These are phyloP conservation scores for Vairimorpha apis DNA, from an alignment of 371 early-diverging fungal genomes.

Conservation along the genomic window DNA sequence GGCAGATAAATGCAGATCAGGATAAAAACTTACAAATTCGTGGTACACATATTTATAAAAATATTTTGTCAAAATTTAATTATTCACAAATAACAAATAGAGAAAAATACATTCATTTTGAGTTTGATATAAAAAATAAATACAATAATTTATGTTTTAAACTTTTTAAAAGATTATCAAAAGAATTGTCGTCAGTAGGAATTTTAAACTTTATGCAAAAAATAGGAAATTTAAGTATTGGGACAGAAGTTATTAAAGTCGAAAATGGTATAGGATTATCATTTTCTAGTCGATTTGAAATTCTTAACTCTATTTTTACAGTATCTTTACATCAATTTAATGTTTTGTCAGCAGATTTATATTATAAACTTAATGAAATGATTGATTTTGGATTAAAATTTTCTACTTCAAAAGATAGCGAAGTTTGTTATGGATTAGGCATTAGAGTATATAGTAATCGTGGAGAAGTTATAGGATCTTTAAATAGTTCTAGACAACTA, in stretches of 20 bases:
- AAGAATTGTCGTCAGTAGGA: constrained; percentile 39
- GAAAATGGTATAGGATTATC: constrained; percentile 32
- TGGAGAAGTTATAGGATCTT: constrained; percentile 27
- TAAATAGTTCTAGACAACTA: constrained; percentile 21
- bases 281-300: constrained; percentile 36
- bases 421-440: constrained; percentile 23
- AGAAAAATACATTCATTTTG: constrained; percentile 43
- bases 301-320: constrained; percentile 14
- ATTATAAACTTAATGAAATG: constrained; percentile 21
- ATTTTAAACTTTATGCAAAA: constrained; percentile 36
- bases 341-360: constrained; percentile 29
- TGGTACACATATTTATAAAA: constrained; percentile 25
- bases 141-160: constrained; percentile 46
- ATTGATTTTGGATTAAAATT: constrained; percentile 36
- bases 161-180: constrained; percentile 42
- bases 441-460: constrained; percentile 19
- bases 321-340: constrained; percentile 49
- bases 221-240: constrained; percentile 36
- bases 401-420: not conserved
- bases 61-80: constrained; percentile 29
- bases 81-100: constrained; percentile 27
- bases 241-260: constrained; percentile 32
- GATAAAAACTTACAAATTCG: constrained; percentile 32
- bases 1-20: constrained; percentile 38
- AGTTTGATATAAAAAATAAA: constrained; percentile 22